Conservation (phyloP, 257 asterid genomes). For the Solanum neorickii region DNA sequence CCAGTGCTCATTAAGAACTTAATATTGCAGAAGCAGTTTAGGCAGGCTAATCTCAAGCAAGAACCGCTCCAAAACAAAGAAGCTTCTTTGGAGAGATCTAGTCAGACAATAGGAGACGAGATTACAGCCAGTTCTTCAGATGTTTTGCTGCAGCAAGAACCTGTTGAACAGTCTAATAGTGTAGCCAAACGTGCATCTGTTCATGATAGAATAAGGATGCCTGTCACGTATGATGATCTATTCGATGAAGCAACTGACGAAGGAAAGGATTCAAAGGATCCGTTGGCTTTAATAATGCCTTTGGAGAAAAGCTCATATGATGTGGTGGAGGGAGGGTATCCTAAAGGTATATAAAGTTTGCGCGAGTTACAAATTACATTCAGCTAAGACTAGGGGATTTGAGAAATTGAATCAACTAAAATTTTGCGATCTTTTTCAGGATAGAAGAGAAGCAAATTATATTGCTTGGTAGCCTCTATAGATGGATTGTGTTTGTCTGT, state of each 20-base stretch:
- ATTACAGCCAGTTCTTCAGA: neutral
- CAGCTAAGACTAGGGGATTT: neutral
- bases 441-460: neutral
- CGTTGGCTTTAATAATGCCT: neutral
- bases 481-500: neutral
- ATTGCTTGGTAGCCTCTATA: neutral
- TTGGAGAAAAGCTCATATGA: neutral
- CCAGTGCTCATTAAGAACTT: neutral
- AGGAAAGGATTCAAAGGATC: slow-evolving; percentile 17
- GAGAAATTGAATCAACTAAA: neutral
- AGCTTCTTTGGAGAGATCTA: slow-evolving; percentile 9
- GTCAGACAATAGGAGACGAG: neutral
- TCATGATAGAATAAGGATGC: slow-evolving; percentile 62
- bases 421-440: neutral
- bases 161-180: slow-evolving; percentile 4
- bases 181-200: slow-evolving; percentile 35
- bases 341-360: neutral
- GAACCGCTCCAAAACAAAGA: slow-evolving; percentile 10
- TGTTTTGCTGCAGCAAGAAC: slow-evolving; percentile 14
- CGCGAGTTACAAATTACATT: neutral
- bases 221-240: slow-evolving; percentile 67
- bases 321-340: neutral
- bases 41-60: slow-evolving; percentile 21
- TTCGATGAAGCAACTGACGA: slow-evolving; percentile 6
- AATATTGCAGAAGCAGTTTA: slow-evolving; percentile 68